A percentile compares a stretch with the other conserved stretches of the same genome.
phyloP scores from a whole-genome alignment of 2,329 filamentous ascomycete species.

The Cyanodermella asteris region DNA sequence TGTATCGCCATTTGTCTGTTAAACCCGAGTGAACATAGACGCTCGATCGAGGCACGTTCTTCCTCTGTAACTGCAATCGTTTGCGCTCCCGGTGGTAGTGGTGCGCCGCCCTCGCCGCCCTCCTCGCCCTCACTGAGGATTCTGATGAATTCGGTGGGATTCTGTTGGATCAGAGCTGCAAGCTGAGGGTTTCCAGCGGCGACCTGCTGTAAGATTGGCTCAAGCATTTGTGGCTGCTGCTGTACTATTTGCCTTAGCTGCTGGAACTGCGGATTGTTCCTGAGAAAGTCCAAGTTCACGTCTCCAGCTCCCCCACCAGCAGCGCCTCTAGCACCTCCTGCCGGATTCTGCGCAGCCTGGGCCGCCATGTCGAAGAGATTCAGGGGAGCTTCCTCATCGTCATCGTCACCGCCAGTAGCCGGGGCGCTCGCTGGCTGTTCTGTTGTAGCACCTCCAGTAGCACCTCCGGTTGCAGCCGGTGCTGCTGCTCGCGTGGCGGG shows the following conservation, averaged over 20 bases:
- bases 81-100: slow-evolving; percentile 70
- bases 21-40: slow-evolving; percentile 82
- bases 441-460: slow-evolving; percentile 10
- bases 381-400: slow-evolving; percentile 43
- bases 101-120: slow-evolving; percentile 35
- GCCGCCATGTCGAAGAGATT: slow-evolving; percentile 90
- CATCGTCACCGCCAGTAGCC: slow-evolving; percentile 24
- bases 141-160: slow-evolving; percentile 83
- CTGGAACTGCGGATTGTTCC: slow-evolving; percentile 93
- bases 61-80: slow-evolving; percentile 84
- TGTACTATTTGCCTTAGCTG: slow-evolving; percentile 93
- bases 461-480: slow-evolving; percentile 15
- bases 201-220: slow-evolving; percentile 91
- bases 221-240: slow-evolving; percentile 94
- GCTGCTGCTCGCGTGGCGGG: slow-evolving; percentile 24
- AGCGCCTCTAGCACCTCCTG: slow-evolving; percentile 23
- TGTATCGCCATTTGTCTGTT: slow-evolving; percentile 85
- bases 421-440: slow-evolving; percentile 18
- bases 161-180: slow-evolving; percentile 72
- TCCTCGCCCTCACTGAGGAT: slow-evolving; percentile 82
- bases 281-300: slow-evolving; percentile 76
- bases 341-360: slow-evolving; percentile 37
- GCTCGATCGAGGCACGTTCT: slow-evolving; percentile 89
- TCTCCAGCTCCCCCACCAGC: slow-evolving; percentile 33
- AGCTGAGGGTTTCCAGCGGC: slow-evolving; percentile 87